Evolutionary conservation across 352 stramenopile species (phyloP).

Genomic region (Phytophthora boehmeriae): DNA sequence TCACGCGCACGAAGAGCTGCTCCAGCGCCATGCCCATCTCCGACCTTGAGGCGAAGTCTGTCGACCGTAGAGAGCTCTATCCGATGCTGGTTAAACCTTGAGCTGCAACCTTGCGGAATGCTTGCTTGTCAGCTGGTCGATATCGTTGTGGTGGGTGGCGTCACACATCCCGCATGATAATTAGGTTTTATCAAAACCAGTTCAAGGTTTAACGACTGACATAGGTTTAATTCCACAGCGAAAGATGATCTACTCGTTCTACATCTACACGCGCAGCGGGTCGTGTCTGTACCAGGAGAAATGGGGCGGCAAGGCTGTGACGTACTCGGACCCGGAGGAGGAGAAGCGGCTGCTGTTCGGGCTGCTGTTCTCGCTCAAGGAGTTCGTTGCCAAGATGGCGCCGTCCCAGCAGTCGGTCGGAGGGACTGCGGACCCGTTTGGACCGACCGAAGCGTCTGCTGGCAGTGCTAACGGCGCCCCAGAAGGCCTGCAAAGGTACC

Average conservation of each 20-base stretch:
- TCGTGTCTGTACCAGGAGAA: slow-evolving; percentile 92
- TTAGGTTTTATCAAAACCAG: no score
- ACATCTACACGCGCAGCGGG: slow-evolving; percentile 91
- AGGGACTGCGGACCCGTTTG: slow-evolving; percentile 20
- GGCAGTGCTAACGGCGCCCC: slow-evolving; percentile 20
- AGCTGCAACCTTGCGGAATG: slow-evolving; percentile 12
- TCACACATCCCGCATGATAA: neutral
- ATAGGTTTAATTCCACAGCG: no score
- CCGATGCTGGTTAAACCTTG: neutral
- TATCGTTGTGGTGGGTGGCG: neutral
- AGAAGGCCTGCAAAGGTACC: slow-evolving; percentile 78
- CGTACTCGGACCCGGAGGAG: slow-evolving; percentile 84
- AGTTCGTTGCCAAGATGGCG: slow-evolving; percentile 85
- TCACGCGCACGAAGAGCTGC: slow-evolving; percentile 40
- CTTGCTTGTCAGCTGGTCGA: slow-evolving; percentile 16
- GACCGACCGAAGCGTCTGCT: slow-evolving; percentile 15
- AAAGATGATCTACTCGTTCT: slow-evolving; percentile 92
- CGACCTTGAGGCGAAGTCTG: neutral
- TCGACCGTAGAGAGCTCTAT: neutral
- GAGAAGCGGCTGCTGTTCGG: slow-evolving; percentile 93
- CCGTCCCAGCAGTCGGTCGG: slow-evolving; percentile 26
- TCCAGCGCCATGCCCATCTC: slow-evolving; percentile 45
- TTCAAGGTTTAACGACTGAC: no score
- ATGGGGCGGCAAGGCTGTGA: slow-evolving; percentile 81
- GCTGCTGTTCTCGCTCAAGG: slow-evolving; percentile 92